Base-by-base conservation (phyloP, 495 filamentous ascomycete genomes). In the Xylaria longipes region DNA sequence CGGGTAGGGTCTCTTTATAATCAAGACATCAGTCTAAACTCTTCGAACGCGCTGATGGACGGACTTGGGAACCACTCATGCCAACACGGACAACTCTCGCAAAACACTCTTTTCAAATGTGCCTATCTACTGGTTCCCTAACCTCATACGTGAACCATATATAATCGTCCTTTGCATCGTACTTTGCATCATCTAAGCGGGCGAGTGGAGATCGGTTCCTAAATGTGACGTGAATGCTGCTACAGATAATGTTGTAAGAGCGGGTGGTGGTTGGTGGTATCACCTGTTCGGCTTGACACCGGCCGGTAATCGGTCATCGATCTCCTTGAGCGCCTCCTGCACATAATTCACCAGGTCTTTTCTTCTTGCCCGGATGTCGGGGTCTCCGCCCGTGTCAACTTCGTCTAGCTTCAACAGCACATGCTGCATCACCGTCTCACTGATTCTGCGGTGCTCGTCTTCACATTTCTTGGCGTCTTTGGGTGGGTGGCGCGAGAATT, bases 381-480 rank as follows among this genome's bases (percentile, higher is more conserved):
- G 84, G 73, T 95, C 87, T 7, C 88, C 89, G 25, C 91, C 88
- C 3, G 89, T 91, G 68, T 95, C 93, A 33, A 97, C 90, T 17
- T 86, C 91, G 83, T 98, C 95, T 33, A 95, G 84, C 81, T 97
- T 97, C 74, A 99, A 74, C 69, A 97, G 72, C 8, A 95, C 87
- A 78, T 97, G 93, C 63, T 89, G 86, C 84, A 98, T 82, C 66
- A 97, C 91, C 5, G 89, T 93, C 84, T 98, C 96, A 35, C 87
- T 90, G 43, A 98, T 76, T 78, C 89, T 92, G 80, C 91, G 90
- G 71, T 98, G 90, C 73, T 95, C 92, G 50, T 92, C 91, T 25
- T 89, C 89, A 50, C 89, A 84, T 82, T 91, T 91, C 80, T 92
- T 91, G 25, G 79, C 74, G 31, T 98, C 94, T 4, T 74, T 75